Percentiles rank a stretch among this genome's conserved stretches.
These are phyloP conservation scores for Cylindrotheca closterium DNA, from an alignment of 108 stramenopile species.

Conservation along the genomic window DNA sequence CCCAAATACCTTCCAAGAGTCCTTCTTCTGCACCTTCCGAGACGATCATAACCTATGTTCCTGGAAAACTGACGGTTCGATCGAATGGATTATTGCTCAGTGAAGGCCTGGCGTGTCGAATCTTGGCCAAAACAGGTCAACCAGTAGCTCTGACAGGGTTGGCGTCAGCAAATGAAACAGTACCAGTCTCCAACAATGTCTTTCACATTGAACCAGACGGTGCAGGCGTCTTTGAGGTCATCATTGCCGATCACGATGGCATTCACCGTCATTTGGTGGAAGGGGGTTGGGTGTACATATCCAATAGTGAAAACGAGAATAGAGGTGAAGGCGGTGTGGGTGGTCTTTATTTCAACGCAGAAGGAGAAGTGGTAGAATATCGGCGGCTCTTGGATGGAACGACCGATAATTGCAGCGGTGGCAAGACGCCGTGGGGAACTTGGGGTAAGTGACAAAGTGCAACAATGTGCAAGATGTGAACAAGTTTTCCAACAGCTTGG, in stretches of 20 bases:
- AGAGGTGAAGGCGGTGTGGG: conserved; percentile 41
- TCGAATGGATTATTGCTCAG: background rate
- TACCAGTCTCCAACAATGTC: background rate
- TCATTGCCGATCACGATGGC: too few relatives aligned
- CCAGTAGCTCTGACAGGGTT: background rate
- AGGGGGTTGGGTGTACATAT: conserved; percentile 37
- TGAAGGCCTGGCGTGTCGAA: background rate
- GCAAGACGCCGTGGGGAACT: conserved; percentile 40
- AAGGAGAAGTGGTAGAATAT: conserved; percentile 25
- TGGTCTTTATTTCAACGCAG: conserved; percentile 33
- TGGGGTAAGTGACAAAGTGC: too few relatives aligned
- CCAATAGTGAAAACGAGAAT: conserved; percentile 21
- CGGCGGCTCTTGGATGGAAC: conserved; percentile 22
- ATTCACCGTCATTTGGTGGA: too few relatives aligned
- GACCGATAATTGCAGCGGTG: conserved; percentile 55
- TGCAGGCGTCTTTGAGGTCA: background rate
- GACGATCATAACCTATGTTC: background rate
- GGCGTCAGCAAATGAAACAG: background rate
- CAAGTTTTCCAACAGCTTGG: too few relatives aligned
- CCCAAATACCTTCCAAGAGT: too few relatives aligned
- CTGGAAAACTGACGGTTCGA: background rate
- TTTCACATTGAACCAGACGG: background rate
- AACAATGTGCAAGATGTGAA: too few relatives aligned
- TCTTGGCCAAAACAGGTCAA: background rate
- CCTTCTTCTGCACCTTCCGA: too few relatives aligned